Conservation (phyloP, 257 asterid species). For the Fraxinus quadrangulata region DNA sequence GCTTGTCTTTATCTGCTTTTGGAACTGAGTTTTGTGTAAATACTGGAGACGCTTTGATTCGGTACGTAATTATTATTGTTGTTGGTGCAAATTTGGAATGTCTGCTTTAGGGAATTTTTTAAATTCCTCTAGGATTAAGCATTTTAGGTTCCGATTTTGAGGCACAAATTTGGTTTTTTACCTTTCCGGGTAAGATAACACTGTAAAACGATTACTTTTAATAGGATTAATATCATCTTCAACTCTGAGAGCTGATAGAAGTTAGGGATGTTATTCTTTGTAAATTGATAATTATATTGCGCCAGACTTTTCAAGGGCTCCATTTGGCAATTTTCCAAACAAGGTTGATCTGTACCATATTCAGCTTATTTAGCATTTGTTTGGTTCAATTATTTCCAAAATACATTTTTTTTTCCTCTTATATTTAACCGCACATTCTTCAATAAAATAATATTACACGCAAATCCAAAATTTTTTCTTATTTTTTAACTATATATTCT, state of each 20-base stretch:
- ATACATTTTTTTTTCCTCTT: too few relatives aligned
- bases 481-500: too few relatives aligned
- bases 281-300: background rate
- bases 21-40: background rate
- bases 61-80: constrained; percentile 13
- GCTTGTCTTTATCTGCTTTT: background rate
- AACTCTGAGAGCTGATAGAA: background rate
- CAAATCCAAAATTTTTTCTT: too few relatives aligned
- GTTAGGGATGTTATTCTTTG: background rate
- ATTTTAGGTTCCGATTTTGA: background rate
- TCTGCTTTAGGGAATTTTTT: constrained; percentile 17
- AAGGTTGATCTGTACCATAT: background rate
- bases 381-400: too few relatives aligned
- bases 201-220: constrained; percentile 1
- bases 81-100: constrained; percentile 37
- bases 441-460: too few relatives aligned
- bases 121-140: background rate
- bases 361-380: background rate
- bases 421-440: too few relatives aligned
- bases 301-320: background rate
- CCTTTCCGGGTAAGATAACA: constrained; percentile 16
- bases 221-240: background rate
- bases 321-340: background rate
- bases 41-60: constrained; percentile 13
- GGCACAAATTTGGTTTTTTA: background rate